These are phyloP conservation scores for Thuidium tamariscinum DNA, from an alignment of 225 moss, liverwort and hornwort genomes.

Conservation along the genomic window DNA sequence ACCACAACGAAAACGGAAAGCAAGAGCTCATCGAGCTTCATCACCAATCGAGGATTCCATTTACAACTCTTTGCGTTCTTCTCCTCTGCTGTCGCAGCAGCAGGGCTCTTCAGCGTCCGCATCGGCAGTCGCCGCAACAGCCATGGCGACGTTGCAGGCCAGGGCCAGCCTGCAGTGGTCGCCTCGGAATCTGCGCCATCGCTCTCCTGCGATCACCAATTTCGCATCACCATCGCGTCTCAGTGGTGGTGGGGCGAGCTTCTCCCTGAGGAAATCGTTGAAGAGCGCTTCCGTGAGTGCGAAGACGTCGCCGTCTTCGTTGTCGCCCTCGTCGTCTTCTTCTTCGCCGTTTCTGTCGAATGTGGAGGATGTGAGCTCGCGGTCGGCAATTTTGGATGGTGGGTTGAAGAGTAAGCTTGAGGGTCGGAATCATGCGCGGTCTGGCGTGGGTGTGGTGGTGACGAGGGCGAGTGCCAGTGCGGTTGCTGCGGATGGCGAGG, in stretches of 20 bases:
- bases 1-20: neutral
- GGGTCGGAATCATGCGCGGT: neutral
- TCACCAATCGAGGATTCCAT: neutral
- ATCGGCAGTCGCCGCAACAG: neutral
- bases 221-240: neutral
- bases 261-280: neutral
- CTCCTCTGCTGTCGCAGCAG: neutral
- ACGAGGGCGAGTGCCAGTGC: neutral
- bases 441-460: neutral
- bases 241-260: neutral
- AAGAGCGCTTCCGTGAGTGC: neutral
- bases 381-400: neutral
- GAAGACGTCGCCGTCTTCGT: neutral
- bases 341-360: neutral
- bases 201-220: neutral
- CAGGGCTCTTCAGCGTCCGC: neutral
- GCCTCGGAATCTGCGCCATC: conserved; percentile 3
- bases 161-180: conserved; percentile 30
- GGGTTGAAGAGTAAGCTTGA: neutral
- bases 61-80: neutral
- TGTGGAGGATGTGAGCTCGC: neutral
- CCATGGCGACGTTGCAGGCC: conserved; percentile 43
- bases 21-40: neutral
- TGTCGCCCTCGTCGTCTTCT: neutral
- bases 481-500: neutral